Percentiles rank a stretch among this genome's conserved stretches.
Conservation (phyloP, 331 rosid genomes). For the Quercus phellos region DNA sequence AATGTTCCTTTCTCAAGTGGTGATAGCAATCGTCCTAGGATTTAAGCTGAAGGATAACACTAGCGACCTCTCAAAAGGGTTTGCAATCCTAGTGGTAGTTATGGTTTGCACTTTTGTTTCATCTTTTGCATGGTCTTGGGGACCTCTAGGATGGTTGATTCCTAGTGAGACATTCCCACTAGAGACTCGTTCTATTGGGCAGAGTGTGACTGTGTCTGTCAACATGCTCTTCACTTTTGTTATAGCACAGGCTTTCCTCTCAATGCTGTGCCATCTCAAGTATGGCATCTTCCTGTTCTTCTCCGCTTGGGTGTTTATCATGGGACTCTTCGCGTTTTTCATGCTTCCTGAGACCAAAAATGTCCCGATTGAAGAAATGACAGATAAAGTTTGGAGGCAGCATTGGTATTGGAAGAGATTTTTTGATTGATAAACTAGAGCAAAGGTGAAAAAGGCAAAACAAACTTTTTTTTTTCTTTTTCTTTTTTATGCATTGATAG, state of each 20-base stretch:
- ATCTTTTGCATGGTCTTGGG: conserved; percentile 82
- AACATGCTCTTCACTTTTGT: conserved; percentile 66
- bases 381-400: conserved; percentile 56
- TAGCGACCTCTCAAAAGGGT: conserved; percentile 29
- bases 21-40: conserved; percentile 46
- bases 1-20: conserved; percentile 61
- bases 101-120: conserved; percentile 64
- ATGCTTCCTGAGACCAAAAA: conserved; percentile 65
- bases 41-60: conserved; percentile 42
- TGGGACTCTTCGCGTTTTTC: conserved; percentile 46
- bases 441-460: neutral
- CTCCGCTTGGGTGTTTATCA: conserved; percentile 51
- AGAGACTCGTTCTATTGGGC: conserved; percentile 66
- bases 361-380: conserved; percentile 68
- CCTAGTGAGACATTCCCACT: conserved; percentile 72
- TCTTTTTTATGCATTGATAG: too few species aligned
- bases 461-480: too few species aligned
- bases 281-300: conserved; percentile 72
- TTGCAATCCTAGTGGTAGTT: conserved; percentile 51
- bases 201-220: conserved; percentile 53
- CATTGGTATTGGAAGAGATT: conserved; percentile 79
- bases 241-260: conserved; percentile 58
- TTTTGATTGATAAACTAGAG: conserved; percentile 7
- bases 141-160: conserved; percentile 72
- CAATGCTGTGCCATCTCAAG: conserved; percentile 63